A percentile compares a stretch with the other conserved stretches of the same genome.
phyloP scores from a whole-genome alignment of 2,329 filamentous ascomycete species.

The Penicillium italicum region DNA sequence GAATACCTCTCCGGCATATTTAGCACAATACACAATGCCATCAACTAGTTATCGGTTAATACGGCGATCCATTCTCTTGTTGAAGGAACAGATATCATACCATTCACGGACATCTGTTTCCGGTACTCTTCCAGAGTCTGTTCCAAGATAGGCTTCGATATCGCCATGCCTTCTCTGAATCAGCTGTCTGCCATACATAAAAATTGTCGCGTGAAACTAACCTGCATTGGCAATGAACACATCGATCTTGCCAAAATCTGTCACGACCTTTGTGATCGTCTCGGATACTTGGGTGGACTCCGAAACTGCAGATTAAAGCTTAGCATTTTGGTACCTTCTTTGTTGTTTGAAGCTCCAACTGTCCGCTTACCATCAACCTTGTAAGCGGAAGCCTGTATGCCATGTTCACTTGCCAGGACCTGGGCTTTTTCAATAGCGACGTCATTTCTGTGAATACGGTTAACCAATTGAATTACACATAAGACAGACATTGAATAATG shows the following conservation, averaged over 20 bases:
- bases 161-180: slow-evolving; percentile 44
- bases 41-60: slow-evolving; percentile 37
- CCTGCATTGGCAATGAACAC: slow-evolving; percentile 46
- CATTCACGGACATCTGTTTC: slow-evolving; percentile 54
- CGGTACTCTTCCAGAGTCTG: slow-evolving; percentile 52
- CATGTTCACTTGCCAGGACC: slow-evolving; percentile 32
- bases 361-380: slow-evolving; percentile 39
- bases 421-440: slow-evolving; percentile 38
- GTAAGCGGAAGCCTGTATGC: slow-evolving; percentile 42
- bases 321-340: neutral
- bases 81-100: slow-evolving; percentile 30
- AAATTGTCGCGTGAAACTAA: slow-evolving; percentile 1
- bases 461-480: neutral
- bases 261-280: slow-evolving; percentile 34
- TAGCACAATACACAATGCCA: slow-evolving; percentile 46
- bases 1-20: slow-evolving; percentile 46
- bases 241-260: slow-evolving; percentile 45
- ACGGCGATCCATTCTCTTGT: neutral
- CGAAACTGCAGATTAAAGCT: slow-evolving; percentile 35
- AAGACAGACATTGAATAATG: too few relatives aligned
- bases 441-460: slow-evolving; percentile 24
- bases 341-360: neutral
- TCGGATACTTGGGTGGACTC: slow-evolving; percentile 37
- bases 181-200: neutral
- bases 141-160: slow-evolving; percentile 55